Evolutionary conservation across 768 basidiomycete genomes (phyloP), one percentile per base, ranked within the genome.

Genomic region (Strobilomyces dryophilus): DNA sequence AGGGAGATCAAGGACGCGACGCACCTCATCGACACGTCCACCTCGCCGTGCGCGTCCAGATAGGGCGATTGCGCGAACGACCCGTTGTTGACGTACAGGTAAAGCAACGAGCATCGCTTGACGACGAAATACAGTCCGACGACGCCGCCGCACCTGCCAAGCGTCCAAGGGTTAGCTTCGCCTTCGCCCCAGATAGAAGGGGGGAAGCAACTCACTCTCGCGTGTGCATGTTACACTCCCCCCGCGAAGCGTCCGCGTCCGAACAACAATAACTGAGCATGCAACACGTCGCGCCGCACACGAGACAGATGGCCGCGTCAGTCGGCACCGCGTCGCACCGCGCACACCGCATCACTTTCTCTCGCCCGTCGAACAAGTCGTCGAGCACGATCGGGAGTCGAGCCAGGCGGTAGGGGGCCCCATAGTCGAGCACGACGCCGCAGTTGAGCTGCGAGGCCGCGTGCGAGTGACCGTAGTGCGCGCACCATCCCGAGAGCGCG

Each of bases 161-260:
- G 29, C 29, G 29, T 1, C 4, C 7, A 6, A 29, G 9, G 29
- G 29, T 29, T 6, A 29, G 29, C 29, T 6, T 29, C 29, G 29
- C 29, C 5, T 9, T 7, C 29, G 29, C 29, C 7, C 8, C 29
- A 6, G 24, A 24, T 2, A 24, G 24, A 24, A 24, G 24, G 24
- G 24, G 29, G 5, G 29, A 6, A 6, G 29, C n/a, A 12, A 52
- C 51, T 65, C 65, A 97, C 95, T 91, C 88, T 79, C 93, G 79
- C 47, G 87, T 90, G 66, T 98, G 97, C 77, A 89, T 82, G 66
- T 98, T 99, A 68, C 95, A 98, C 65, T 99, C 95, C 27, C 95
- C 97, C 24, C 86, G 75, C 37, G 74, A 73, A 21, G 78, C 74
- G 17, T 75, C 78, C 47, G 69, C 61, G 57, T 93, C 92, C 58